Conservation (phyloP, 768 basidiomycete species). For the Gautieria morchelliformis region DNA sequence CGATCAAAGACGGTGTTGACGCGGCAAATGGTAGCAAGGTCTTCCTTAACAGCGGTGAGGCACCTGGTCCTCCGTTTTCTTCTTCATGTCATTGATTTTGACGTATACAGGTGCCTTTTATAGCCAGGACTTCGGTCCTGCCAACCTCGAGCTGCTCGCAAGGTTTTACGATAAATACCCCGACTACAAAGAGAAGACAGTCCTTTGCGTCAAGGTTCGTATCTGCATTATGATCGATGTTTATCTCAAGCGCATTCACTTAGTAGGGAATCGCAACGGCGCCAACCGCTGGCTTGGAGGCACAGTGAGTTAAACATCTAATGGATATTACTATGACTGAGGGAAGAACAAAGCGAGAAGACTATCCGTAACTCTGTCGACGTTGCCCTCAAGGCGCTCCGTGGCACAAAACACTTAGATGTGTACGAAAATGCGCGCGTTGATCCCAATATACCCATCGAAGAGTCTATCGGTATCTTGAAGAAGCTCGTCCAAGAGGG, state of each 20-base stretch:
- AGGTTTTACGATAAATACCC: conserved; percentile 42
- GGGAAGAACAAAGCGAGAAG: conserved; percentile 24
- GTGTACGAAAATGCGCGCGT: conserved; percentile 46
- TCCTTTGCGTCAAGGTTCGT: conserved; percentile 41
- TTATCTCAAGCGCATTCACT: neutral
- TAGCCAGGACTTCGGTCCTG: conserved; percentile 28
- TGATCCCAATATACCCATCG: conserved; percentile 33
- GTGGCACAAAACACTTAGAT: conserved; percentile 47
- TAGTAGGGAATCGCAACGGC: conserved; percentile 9
- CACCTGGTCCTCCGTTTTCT: neutral
- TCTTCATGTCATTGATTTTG: neutral
- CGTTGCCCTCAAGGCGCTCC: conserved; percentile 32
- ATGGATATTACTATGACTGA: neutral
- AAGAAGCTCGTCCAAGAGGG: conserved; percentile 40
- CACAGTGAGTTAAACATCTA: neutral
- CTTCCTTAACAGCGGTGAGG: conserved; percentile 40
- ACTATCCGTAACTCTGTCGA: conserved; percentile 38
- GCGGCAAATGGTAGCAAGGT: conserved; percentile 37
- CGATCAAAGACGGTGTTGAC: conserved; percentile 45
- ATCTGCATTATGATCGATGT: neutral
- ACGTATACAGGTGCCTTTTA: conserved; percentile 54
- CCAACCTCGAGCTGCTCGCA: conserved; percentile 38
- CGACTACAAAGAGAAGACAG: conserved; percentile 32
- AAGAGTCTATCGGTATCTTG: conserved; percentile 36
- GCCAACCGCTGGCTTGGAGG: neutral